These are phyloP conservation scores for Ruellia speciosa DNA, from an alignment of 305 asterid genomes.

Conservation along the genomic window DNA sequence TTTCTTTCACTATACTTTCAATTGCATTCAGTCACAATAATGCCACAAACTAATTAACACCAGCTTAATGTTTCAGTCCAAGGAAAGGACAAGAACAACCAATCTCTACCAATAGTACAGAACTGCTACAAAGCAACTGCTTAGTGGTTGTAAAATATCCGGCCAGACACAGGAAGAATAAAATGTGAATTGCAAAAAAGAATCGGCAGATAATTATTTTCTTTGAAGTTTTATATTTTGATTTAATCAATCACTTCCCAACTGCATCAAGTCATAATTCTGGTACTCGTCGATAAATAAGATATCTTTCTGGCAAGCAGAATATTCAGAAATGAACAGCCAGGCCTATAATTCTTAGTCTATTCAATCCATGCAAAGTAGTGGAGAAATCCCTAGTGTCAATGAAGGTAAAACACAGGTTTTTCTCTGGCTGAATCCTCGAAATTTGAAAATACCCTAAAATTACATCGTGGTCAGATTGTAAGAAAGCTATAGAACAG, in stretches of 20 bases:
- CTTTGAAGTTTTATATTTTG: too few relatives aligned
- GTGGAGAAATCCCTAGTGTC: too few relatives aligned
- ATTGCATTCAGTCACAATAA: not conserved
- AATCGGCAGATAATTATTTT: not conserved
- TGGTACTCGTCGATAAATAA: not conserved
- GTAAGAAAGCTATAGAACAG: too few relatives aligned
- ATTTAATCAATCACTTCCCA: not conserved
- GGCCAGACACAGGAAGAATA: not conserved
- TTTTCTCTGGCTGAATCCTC: too few relatives aligned
- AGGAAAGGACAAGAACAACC: not conserved
- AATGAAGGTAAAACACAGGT: too few relatives aligned
- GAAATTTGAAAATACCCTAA: too few relatives aligned
- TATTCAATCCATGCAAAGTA: too few relatives aligned
- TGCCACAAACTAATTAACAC: not conserved
- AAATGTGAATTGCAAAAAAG: not conserved
- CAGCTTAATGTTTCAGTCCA: not conserved
- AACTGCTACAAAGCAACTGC: not conserved
- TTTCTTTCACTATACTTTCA: constrained; percentile 30
- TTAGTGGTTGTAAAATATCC: not conserved
- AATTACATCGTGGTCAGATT: too few relatives aligned
- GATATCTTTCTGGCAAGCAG: not conserved
- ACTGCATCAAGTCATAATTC: not conserved
- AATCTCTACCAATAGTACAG: not conserved
- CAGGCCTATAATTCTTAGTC: too few relatives aligned
- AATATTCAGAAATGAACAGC: too few relatives aligned